These are phyloP conservation scores for Cytospora chrysosperma DNA, from an alignment of 2,329 filamentous ascomycete genomes.

Conservation along the genomic window DNA sequence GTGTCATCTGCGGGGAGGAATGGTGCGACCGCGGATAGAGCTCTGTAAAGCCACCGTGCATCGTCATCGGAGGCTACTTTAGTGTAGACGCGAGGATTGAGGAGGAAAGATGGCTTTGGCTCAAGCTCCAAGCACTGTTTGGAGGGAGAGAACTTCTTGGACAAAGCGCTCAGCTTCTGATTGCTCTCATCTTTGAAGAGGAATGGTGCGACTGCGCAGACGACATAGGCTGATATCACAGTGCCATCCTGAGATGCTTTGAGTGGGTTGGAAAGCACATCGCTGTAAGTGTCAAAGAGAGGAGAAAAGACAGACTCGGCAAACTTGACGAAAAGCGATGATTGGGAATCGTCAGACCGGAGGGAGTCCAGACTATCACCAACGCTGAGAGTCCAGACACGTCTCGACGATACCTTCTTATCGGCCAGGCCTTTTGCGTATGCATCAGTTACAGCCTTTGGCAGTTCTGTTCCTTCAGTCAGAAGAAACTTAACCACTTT, in stretches of 20 bases:
- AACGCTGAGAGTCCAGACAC: constrained; percentile 74
- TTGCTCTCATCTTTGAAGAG: constrained; percentile 56
- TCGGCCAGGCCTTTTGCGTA: constrained; percentile 81
- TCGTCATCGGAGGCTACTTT: constrained; percentile 77
- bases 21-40: constrained; percentile 62
- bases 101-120: constrained; percentile 84
- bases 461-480: constrained; percentile 57
- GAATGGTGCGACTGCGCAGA: constrained; percentile 61
- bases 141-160: constrained; percentile 62
- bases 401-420: constrained; percentile 76
- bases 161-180: constrained; percentile 43
- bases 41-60: constrained; percentile 70
- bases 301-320: constrained; percentile 52
- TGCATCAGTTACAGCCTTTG: constrained; percentile 66
- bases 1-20: constrained; percentile 50
- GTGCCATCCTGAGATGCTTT: constrained; percentile 78
- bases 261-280: constrained; percentile 74
- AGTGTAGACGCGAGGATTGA: constrained; percentile 81
- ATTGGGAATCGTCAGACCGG: constrained; percentile 44
- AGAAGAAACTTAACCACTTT: constrained; percentile 64
- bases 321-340: constrained; percentile 50
- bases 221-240: constrained; percentile 75
- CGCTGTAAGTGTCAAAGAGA: constrained; percentile 70
- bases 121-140: constrained; percentile 66
- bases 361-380: constrained; percentile 68